A percentile compares a stretch with the other conserved stretches of the same genome.
phyloP scores from a whole-genome alignment of 2,329 filamentous ascomycete species.

The Claviceps arundinis region DNA sequence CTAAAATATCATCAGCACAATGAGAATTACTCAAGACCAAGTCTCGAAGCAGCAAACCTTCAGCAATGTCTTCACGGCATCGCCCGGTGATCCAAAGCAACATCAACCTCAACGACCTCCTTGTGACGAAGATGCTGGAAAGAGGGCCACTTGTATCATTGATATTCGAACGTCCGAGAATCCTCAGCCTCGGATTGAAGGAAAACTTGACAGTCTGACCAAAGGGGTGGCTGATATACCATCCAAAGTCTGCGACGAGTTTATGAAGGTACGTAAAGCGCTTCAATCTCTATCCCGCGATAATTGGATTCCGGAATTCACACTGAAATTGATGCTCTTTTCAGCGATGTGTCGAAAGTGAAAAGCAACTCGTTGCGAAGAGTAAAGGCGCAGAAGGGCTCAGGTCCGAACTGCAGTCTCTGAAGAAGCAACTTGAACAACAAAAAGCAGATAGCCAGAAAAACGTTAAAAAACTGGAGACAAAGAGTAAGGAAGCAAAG shows the following conservation, averaged over 20 bases:
- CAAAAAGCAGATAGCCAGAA: too few species aligned
- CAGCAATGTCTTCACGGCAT: too few species aligned
- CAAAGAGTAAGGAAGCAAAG: neutral
- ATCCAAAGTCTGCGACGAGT: neutral
- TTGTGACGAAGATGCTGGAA: neutral
- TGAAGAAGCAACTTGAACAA: too few species aligned
- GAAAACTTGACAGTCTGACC: neutral
- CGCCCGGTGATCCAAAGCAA: neutral
- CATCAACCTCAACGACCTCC: neutral
- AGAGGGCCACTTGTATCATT: too few species aligned
- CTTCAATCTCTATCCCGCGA: neutral
- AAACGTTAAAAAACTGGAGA: too few species aligned
- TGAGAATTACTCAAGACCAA: too few species aligned
- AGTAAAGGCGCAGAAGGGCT: too few species aligned
- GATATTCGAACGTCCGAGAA: neutral
- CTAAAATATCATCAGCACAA: too few species aligned
- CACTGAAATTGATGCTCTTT: neutral
- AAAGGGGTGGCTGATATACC: neutral
- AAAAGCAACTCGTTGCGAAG: neutral
- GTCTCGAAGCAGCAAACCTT: too few species aligned
- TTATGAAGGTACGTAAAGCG: neutral
- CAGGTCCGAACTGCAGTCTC: too few species aligned
- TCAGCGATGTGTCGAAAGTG: neutral
- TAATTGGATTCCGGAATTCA: neutral
- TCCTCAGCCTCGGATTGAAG: too few species aligned